Evolutionary conservation across 805 yeast genomes (phyloP), one percentile per base, ranked within the genome.

Genomic region (Myxozyma kluyveri): DNA sequence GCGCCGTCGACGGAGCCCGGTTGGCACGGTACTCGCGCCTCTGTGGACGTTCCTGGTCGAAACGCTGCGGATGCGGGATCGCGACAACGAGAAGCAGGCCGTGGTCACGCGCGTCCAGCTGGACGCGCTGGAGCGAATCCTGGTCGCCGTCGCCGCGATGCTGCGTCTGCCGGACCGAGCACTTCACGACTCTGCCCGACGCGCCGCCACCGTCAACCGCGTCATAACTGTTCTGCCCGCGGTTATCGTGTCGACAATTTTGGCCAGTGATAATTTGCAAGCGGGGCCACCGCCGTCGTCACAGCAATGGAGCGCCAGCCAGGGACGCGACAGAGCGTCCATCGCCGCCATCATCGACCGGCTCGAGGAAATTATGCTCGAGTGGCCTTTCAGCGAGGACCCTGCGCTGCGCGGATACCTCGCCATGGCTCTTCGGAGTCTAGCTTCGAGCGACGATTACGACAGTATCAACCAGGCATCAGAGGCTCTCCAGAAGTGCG

Each of bases 341-440:
- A 47, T 26, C 42, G 39, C 27, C n/a, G n/a, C 27, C 37, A 17
- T 38, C 23, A 21, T 49, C 3, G 59, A 54, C 19, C 27, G 53
- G 27, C 40, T 50, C 21, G 59, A 54, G 35, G 59, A 54, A 35
- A 26, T 47, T 7, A 9, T 51, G 36, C 38, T 54, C 24, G 59
- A 54, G 24, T 51, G 52, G 55, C 59, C 55, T 41, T 47, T 54
- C 39, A 43, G 53, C 29, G 56, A 47, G 23, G 59, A 54, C 33
- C 42, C 39, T 29, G 4, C 50, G 14, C 19, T 54, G 42, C 37
- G 52, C 14, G 47, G 40, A 39, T 50, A 50, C 26, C 39, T 17
- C 23, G 58, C 50, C 10, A 54, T 54, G 58, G 54, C 45, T 12
- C 35, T 54, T 42, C 18, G 42, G 23, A 26, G 40, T 9, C 21